A percentile compares a stretch with the other conserved stretches of the same genome.
Evolutionary conservation across 345 rosid species (phyloP).

Genomic region (Eucalyptus viminalis): DNA sequence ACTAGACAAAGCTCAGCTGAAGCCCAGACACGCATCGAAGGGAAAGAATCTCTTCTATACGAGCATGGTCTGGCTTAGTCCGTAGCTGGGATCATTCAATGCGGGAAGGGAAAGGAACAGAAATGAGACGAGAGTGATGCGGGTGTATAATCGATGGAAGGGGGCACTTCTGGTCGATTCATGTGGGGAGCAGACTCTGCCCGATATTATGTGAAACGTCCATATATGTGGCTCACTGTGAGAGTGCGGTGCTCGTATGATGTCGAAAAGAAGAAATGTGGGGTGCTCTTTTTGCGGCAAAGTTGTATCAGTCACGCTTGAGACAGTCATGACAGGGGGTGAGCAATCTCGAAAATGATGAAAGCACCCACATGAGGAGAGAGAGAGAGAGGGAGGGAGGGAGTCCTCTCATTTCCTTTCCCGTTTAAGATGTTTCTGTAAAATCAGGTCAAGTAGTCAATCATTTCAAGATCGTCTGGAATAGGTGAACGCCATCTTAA

Average conservation of each 20-base stretch:
- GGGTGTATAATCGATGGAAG: not conserved
- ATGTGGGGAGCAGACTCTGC: not conserved
- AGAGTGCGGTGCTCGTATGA: conserved; percentile 16
- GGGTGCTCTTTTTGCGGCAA: not conserved
- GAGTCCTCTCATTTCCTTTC: not conserved
- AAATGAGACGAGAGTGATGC: not conserved
- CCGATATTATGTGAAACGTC: not conserved
- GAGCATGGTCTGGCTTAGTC: not conserved
- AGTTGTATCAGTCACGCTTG: not conserved
- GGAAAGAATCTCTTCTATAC: not conserved
- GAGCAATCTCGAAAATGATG: not conserved
- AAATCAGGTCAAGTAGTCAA: not conserved
- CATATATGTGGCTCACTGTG: not conserved
- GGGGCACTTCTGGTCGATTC: conserved; percentile 6
- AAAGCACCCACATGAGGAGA: not conserved
- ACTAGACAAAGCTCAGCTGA: not conserved
- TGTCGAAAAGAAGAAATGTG: not conserved
- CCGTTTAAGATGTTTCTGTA: not conserved
- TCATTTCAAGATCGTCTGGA: not conserved
- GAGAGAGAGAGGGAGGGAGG: not conserved
- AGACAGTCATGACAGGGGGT: not conserved
- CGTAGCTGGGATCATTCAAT: not conserved
- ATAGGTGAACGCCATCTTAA: not conserved
- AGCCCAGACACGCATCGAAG: not conserved
- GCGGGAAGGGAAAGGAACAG: not conserved